Base-by-base conservation (phyloP, 192 early-diverging fungal species). In the Glomus cerebriforme region DNA sequence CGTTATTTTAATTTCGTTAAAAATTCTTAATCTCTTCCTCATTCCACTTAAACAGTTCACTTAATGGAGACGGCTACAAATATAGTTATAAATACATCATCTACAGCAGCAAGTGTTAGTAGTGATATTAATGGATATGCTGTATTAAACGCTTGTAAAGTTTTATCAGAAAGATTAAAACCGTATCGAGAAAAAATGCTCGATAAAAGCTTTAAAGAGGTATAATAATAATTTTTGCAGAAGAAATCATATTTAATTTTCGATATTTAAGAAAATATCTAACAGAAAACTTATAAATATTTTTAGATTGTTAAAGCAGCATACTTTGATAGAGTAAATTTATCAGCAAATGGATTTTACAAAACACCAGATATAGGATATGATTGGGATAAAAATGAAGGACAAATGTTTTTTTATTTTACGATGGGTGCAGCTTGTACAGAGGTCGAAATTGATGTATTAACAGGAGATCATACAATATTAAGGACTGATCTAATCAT, bases 271-370 rank as follows among this genome's bases (percentile, higher is more conserved):
- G 7, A 8, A 39, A 60, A 26, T 39, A 10, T 27, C 2, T 64
- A 81, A 22, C 29, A 77, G n/a, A 81, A 8, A 31, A 32, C n/a
- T n/a, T n/a, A n/a, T n/a, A n/a, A n/a, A n/a, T 15, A 77, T 79
- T 75, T 82, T 73, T 75, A 90, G 78, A 83, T 91, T 71, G 81
- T 89, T 15, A 85, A 85, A 24, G 81, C 86, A 32, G 94, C 94
- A 2, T 95, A 96, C 83, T 82, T 93, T 64, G 94, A 94, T 65
- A 89, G 95, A 69, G 87, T 92, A 77, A 91, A 92, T 78, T 87
- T 96, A 62, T 88, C 90, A 2, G 93, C 92, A 9, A 91, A 93
- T 59, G 95, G 95, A n/a, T 94, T 93, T 85, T 95, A 96, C 84
- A 89, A 88, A 73, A 91, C 92, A 17, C 95, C 95, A 2, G 93